Evolutionary conservation across 2,329 filamentous ascomycete species (phyloP).

Genomic region (Exophiala oligosperma): DNA sequence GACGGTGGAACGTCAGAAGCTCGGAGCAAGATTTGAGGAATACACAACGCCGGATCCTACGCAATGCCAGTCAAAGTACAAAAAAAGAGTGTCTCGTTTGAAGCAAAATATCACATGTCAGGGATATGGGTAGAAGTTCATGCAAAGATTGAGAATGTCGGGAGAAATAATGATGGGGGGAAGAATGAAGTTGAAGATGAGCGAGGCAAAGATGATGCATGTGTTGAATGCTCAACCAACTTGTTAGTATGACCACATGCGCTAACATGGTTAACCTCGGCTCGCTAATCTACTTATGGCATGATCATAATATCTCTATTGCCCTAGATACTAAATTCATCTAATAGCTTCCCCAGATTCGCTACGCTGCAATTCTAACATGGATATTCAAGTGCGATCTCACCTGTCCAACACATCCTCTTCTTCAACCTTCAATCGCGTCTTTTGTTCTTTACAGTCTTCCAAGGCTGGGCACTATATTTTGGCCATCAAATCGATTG

Average conservation of each 20-base stretch:
- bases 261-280: background rate
- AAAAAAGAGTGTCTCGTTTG: background rate
- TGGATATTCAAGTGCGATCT: background rate
- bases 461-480: too few relatives aligned
- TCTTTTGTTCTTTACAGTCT: too few relatives aligned
- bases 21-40: background rate
- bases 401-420: background rate
- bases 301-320: background rate
- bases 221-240: slow-evolving; percentile 1
- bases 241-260: slow-evolving; percentile 4
- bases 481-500: too few relatives aligned
- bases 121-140: background rate
- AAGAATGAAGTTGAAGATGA: background rate
- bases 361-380: background rate
- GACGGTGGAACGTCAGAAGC: background rate
- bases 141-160: background rate
- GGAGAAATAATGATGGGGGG: slow-evolving; percentile 1
- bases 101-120: background rate
- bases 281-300: background rate
- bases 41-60: background rate
- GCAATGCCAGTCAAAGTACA: background rate
- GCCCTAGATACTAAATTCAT: background rate
- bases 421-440: too few relatives aligned
- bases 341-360: background rate
- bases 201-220: background rate